These are phyloP conservation scores for Diaporthe caulivora DNA, from an alignment of 2,329 filamentous ascomycete genomes.

Conservation along the genomic window DNA sequence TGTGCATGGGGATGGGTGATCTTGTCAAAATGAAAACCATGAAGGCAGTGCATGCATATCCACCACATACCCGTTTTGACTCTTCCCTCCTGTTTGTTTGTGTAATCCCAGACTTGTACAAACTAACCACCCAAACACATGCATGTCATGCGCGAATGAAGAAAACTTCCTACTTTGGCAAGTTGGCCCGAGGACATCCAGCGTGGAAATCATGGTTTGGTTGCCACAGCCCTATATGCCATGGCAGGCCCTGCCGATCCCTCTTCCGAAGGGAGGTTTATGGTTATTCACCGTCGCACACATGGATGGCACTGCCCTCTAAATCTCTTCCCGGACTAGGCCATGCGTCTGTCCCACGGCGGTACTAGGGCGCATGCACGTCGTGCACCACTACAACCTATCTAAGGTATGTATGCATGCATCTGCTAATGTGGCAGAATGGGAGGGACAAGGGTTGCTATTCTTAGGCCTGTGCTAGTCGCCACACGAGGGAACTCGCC, in stretches of 20 bases:
- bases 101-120: not conserved
- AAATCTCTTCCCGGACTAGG: not conserved
- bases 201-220: not conserved
- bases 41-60: not conserved
- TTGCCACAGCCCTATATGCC: conserved; percentile 28
- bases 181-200: not conserved
- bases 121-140: not conserved
- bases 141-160: conserved; percentile 7
- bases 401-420: not conserved
- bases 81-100: not conserved
- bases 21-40: not conserved
- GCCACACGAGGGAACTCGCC: conserved; percentile 1
- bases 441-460: not conserved
- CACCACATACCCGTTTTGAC: not conserved
- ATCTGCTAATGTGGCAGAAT: not conserved
- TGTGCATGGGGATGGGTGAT: conserved; percentile 3
- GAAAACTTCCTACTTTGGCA: conserved; percentile 27
- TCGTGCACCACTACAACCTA: not conserved
- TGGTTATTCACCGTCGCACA: not conserved
- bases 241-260: conserved; percentile 15
- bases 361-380: not conserved
- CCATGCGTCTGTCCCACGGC: not conserved
- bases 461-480: conserved; percentile 4
- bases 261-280: not conserved
- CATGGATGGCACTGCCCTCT: not conserved